These are phyloP conservation scores for Mallotus nudiflorus DNA, from an alignment of 345 rosid species.

Conservation along the genomic window DNA sequence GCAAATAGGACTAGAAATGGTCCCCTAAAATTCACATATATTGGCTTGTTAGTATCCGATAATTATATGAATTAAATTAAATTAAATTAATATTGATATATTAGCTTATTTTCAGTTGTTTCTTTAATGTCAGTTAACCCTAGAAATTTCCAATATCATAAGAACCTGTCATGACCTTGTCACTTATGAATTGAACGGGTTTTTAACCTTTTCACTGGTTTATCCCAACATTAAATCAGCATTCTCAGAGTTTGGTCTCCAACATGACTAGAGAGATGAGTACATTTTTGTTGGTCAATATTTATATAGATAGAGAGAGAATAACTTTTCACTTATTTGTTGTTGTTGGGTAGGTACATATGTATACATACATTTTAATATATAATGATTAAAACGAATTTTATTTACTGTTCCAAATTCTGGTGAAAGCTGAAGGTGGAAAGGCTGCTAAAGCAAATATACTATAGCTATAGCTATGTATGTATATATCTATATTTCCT, in stretches of 20 bases:
- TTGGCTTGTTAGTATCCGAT: too few species aligned
- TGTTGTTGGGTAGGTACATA: too few species aligned
- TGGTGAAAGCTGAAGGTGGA: conserved; percentile 1
- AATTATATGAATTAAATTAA: too few species aligned
- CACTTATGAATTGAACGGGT: not conserved
- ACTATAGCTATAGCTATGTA: too few species aligned
- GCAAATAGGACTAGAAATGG: not conserved
- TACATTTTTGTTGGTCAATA: not conserved
- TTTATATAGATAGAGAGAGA: too few species aligned
- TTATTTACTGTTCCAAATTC: not conserved
- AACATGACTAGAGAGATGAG: too few species aligned
- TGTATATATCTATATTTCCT: not conserved
- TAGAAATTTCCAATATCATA: not conserved
- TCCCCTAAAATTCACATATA: not conserved
- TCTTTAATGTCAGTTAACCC: not conserved
- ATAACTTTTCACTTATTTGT: not conserved
- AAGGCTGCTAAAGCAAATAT: conserved; percentile 16
- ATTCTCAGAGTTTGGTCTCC: conserved; percentile 16
- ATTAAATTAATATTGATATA: too few species aligned
- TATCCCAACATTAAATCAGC: conserved; percentile 22
- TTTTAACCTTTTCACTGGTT: not conserved
- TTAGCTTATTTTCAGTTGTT: not conserved
- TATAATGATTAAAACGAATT: too few species aligned
- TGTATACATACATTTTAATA: too few species aligned
- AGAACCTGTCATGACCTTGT: not conserved